Evolutionary conservation across 1,284 basidiomycete species (phyloP), one percentile per base, ranked within the genome.

Genomic region (Porodaedalea pini): DNA sequence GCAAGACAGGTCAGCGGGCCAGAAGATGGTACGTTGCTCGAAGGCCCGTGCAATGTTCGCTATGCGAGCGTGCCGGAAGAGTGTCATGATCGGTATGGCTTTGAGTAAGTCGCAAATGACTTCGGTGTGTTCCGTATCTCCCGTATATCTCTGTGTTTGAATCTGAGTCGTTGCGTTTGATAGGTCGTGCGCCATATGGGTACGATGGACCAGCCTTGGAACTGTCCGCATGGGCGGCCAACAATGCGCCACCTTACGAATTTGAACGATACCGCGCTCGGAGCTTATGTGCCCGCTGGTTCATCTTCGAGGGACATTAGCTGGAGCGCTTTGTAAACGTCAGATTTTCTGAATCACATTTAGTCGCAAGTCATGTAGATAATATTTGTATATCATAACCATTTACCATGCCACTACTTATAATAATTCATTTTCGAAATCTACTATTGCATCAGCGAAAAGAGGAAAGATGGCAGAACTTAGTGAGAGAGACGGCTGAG

Each of bases 41-140:
- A 99, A 98, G 70, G 93, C 91, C n/a, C 81, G 94, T 15, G 79
- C 85, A 6, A 98, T 99, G 94, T 98, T 99, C 68, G 97, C 97
- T 0, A 92, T 87, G 78, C 83, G 96, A 41, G 97, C 97, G 0
- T 99, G 97, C 71, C 73, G 97, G 60, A 94, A 90, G 73, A 98
- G 94, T 70, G 86, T 98, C 56, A 99, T 99, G 96, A 83, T 99
- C 44, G 96, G 96, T 4, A 92, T 83, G 71, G 80, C 93, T 11
- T 75, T 98, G 57, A 91, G 80, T 15, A 76, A 73, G 61, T 72
- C 75, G 10, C 90, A 91, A 68, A 98, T 98, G 97, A 79, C 77
- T 10, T 72, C 79, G 61, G 92, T 94, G 67, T 68, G 85, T 73
- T 6, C 3, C 29, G 21, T 47, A 29, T 41, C 8, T 27, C 27